Evolutionary conservation across 2,329 filamentous ascomycete genomes (phyloP).

Genomic region (Penicillium digitatum): DNA sequence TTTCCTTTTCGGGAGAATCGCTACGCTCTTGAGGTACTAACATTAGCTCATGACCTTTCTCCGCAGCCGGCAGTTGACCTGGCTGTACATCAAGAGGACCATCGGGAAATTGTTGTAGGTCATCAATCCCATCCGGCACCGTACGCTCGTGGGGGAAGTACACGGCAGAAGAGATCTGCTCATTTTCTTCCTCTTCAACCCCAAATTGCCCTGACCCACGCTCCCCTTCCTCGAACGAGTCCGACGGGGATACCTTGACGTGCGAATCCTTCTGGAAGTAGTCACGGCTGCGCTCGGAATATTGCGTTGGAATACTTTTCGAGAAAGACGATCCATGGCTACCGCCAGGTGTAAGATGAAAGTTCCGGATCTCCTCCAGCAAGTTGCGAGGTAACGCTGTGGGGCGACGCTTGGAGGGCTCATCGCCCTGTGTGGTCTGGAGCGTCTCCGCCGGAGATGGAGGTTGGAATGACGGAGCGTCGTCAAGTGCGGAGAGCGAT

Average conservation of each 20-base stretch:
- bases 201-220: slow-evolving; percentile 36
- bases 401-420: slow-evolving; percentile 25
- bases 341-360: slow-evolving; percentile 49
- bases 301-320: slow-evolving; percentile 39
- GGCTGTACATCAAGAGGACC: slow-evolving; percentile 21
- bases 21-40: slow-evolving; percentile 29
- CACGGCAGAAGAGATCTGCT: slow-evolving; percentile 62
- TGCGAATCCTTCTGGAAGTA: slow-evolving; percentile 26
- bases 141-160: slow-evolving; percentile 60
- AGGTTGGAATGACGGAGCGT: slow-evolving; percentile 23
- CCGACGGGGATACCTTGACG: slow-evolving; percentile 20
- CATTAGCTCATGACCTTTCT: slow-evolving; percentile 27
- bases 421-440: slow-evolving; percentile 18
- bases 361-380: slow-evolving; percentile 56
- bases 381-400: slow-evolving; percentile 47
- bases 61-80: slow-evolving; percentile 25
- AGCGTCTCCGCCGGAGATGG: slow-evolving; percentile 6
- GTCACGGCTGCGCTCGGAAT: slow-evolving; percentile 31
- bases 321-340: slow-evolving; percentile 46
- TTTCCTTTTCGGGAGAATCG: slow-evolving; percentile 27
- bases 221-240: slow-evolving; percentile 24
- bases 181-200: slow-evolving; percentile 58
- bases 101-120: slow-evolving; percentile 20
- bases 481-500: slow-evolving; percentile 27
- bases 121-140: slow-evolving; percentile 30